Evolutionary conservation across 2,329 filamentous ascomycete species (phyloP), one percentile per base, ranked within the genome.

Genomic region (Microdochium paspali): DNA sequence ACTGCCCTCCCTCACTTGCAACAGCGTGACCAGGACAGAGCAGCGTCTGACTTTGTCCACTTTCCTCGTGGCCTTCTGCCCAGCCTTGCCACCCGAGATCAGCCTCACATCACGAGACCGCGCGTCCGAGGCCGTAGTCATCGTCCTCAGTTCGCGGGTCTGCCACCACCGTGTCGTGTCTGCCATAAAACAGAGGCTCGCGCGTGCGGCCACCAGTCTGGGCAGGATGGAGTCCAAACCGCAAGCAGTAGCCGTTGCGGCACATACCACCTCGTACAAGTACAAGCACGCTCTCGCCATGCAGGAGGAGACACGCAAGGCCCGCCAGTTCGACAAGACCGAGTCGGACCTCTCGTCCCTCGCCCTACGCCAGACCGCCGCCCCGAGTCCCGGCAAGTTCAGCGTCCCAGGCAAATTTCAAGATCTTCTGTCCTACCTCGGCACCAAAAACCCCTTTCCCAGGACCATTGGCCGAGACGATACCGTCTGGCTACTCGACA

Each of bases 401-500:
- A 47, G 46, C n/a, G 44, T 53, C 9, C 57, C 53, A 18, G 56
- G 59, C 46, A 62, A 56, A 26, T 24, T 65, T n/a, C 53, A 63
- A 28, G 61, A 68, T 28, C 47, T 77, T 44, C 60, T 82, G 24
- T 74, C 73, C 2, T 72, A 73, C 47, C 63, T 82, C 1, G 72
- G 74, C 21, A 61, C 64, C 44, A 61, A 61, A 48, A 84, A 82
- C 57, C 82, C 84, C 1, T 67, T 83, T 12, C 72, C 77, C 1
- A 75, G 75, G 43, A 68, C 73, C 28, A 77, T 88, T 44, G 76
- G 80, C 47, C 71, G 73, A 15, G 67, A 78, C 32, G 85, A 95
- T 62, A 80, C 79, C 13, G 82, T 96, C 35, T 96, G 91, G 91
- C 71, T 96, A 7, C 72, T 96, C 44, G 90, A 97, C 69, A 95